phyloP scores from a whole-genome alignment of 805 yeast species.

The Cyberlindnera petersonii region DNA sequence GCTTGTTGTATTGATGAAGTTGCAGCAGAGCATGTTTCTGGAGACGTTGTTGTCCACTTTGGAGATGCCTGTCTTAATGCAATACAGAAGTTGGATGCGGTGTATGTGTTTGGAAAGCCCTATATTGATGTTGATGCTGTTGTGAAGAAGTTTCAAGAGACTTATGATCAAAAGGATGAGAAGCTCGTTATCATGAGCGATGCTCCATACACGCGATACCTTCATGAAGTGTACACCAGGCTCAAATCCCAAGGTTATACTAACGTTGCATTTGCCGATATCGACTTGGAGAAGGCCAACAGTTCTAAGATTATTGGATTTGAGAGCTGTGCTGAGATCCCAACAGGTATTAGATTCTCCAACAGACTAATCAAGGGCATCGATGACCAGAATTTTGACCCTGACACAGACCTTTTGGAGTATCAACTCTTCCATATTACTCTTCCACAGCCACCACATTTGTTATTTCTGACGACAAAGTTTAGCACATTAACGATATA shows the following conservation, averaged over 20 bases:
- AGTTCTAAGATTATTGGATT: constrained; percentile 42
- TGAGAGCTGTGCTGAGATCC: constrained; percentile 7
- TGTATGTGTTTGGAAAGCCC: constrained; percentile 77
- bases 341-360: constrained; percentile 22
- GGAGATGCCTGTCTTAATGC: constrained; percentile 93
- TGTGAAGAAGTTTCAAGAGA: constrained; percentile 36
- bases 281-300: constrained; percentile 33
- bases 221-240: constrained; percentile 37
- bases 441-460: constrained; percentile 71
- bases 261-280: constrained; percentile 38
- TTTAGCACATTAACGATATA: constrained; percentile 52
- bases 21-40: constrained; percentile 88
- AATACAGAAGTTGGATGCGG: constrained; percentile 65
- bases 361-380: constrained; percentile 27
- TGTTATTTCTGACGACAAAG: constrained; percentile 69
- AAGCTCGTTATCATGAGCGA: constrained; percentile 70
- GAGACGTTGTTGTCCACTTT: constrained; percentile 85
- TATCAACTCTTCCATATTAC: constrained; percentile 68
- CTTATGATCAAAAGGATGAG: constrained; percentile 37
- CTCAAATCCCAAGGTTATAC: constrained; percentile 30
- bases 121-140: constrained; percentile 41
- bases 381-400: constrained; percentile 25
- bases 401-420: constrained; percentile 36
- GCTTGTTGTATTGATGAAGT: constrained; percentile 96
- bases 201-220: constrained; percentile 54